Conservation (phyloP, 2,329 filamentous ascomycete species). For the Sporothrix pseudoabietina region DNA sequence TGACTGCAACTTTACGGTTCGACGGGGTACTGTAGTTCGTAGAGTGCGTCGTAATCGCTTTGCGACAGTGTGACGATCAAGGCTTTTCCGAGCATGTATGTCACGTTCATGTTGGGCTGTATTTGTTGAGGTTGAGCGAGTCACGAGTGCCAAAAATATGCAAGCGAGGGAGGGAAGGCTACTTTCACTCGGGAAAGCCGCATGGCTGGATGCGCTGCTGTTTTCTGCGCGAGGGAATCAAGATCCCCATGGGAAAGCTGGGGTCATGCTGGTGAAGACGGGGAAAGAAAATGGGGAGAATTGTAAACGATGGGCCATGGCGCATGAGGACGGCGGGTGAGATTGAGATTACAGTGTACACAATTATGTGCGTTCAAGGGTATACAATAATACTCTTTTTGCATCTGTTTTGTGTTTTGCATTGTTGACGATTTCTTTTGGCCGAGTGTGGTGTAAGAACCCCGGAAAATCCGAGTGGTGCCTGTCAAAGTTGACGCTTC, state of each 20-base stretch:
- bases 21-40: neutral
- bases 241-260: neutral
- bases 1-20: neutral
- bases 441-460: neutral
- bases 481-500: neutral
- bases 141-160: neutral
- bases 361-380: neutral
- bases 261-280: neutral
- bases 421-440: neutral
- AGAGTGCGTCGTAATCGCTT: too few species aligned
- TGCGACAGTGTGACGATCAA: neutral
- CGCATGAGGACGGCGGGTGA: conserved; percentile 9
- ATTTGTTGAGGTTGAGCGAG: neutral
- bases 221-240: too few species aligned
- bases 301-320: neutral
- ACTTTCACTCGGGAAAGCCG: neutral
- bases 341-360: neutral
- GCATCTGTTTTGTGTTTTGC: neutral
- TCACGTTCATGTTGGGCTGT: neutral
- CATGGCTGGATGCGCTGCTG: neutral
- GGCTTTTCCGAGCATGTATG: neutral
- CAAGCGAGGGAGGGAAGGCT: neutral
- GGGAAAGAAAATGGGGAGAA: neutral
- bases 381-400: neutral
- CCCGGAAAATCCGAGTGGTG: neutral